Conservation (phyloP, 257 asterid genomes). For the Solanum dulcamara region DNA sequence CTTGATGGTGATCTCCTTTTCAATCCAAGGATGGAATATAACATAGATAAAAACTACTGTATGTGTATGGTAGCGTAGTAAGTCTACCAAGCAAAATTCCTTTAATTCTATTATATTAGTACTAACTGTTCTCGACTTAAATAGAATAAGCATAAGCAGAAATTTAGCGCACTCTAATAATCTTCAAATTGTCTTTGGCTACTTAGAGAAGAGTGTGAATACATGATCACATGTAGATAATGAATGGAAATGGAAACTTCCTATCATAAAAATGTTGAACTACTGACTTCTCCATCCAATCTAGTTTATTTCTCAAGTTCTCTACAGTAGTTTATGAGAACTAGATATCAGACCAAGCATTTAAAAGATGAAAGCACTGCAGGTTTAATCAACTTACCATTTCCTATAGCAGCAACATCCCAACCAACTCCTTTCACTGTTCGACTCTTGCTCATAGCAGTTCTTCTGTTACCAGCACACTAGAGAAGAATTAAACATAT, state of each 20-base stretch:
- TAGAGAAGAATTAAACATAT: slow-evolving; percentile 5
- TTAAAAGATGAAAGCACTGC: neutral
- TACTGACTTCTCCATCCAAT: neutral
- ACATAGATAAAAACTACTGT: neutral
- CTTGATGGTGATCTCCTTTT: neutral
- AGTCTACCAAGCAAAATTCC: neutral
- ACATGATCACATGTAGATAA: neutral
- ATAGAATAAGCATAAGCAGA: neutral
- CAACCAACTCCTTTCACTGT: slow-evolving; percentile 94
- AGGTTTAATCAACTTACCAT: slow-evolving; percentile 44
- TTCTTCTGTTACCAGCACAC: slow-evolving; percentile 99
- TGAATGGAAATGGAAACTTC: neutral
- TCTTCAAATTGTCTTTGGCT: neutral
- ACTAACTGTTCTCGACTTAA: neutral
- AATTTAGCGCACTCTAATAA: neutral
- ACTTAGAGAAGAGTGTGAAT: neutral
- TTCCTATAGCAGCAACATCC: slow-evolving; percentile 88
- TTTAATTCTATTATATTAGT: neutral
- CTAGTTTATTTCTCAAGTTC: neutral
- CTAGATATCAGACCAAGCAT: neutral
- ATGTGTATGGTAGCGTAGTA: neutral
- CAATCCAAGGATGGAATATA: neutral
- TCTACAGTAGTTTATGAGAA: neutral
- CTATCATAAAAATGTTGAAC: neutral
- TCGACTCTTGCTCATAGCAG: slow-evolving; percentile 83